Percentiles rank a stretch among this genome's conserved stretches.
Conservation (phyloP, 176 grass and related monocot species). For the Chloris gayana region DNA sequence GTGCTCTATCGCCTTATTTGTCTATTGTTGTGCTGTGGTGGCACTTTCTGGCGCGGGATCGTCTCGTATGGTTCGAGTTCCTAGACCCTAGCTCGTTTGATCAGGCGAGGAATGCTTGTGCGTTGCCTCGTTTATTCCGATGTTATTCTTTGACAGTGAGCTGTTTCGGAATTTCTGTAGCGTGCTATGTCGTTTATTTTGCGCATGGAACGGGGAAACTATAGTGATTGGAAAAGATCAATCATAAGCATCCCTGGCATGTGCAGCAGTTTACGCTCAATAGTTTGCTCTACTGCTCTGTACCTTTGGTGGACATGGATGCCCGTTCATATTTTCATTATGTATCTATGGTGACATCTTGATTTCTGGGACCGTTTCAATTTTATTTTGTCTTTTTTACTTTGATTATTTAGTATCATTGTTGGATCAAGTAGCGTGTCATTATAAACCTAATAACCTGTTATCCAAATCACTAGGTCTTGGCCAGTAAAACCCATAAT, state of each 20-base stretch:
- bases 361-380: neutral
- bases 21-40: neutral
- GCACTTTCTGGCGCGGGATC: neutral
- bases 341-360: neutral
- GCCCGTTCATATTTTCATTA: no score
- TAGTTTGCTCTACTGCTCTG: neutral
- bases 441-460: neutral
- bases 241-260: neutral
- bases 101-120: conserved; percentile 3
- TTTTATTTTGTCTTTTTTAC: neutral
- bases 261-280: no score
- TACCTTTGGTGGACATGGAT: neutral
- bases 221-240: neutral
- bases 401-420: neutral
- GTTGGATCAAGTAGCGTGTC: neutral
- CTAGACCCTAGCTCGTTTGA: neutral
- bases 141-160: neutral
- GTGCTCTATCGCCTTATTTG: neutral
- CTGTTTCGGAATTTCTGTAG: neutral
- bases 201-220: neutral
- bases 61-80: neutral
- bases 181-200: neutral
- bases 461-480: neutral
- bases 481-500: neutral
- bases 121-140: neutral